Evolutionary conservation across 1,284 basidiomycete species (phyloP).

Genomic region (Kwoniella shivajii): DNA sequence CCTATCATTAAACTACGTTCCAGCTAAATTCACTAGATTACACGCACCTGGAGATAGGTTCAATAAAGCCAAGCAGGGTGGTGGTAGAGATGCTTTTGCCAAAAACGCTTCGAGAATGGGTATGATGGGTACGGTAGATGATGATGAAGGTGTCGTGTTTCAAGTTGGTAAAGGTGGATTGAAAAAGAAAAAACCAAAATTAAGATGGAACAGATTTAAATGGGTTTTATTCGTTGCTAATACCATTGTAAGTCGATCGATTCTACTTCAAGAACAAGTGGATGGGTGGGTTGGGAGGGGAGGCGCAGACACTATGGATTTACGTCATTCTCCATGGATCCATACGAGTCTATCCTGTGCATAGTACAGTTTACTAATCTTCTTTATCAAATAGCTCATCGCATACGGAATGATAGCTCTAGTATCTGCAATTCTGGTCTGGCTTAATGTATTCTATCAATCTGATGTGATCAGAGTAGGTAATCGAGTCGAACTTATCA

Average conservation of each 20-base stretch:
- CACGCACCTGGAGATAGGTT: slow-evolving; percentile 54
- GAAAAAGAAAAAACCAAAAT: slow-evolving; percentile 56
- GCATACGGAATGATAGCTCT: slow-evolving; percentile 62
- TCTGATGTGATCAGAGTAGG: slow-evolving; percentile 66
- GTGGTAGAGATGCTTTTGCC: slow-evolving; percentile 65
- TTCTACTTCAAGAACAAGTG: neutral
- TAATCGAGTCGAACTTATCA: slow-evolving; percentile 63
- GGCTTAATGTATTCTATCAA: slow-evolving; percentile 66
- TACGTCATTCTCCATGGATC: neutral
- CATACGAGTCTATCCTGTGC: neutral
- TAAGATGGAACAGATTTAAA: slow-evolving; percentile 71
- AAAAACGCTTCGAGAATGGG: slow-evolving; percentile 50
- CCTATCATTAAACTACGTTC: slow-evolving; percentile 66
- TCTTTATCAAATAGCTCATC: slow-evolving; percentile 55
- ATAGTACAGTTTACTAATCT: neutral
- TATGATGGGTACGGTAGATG: slow-evolving; percentile 62
- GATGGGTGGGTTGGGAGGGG: neutral
- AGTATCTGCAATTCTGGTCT: slow-evolving; percentile 63
- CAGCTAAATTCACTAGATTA: slow-evolving; percentile 63
- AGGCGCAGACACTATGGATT: neutral
- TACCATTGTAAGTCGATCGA: slow-evolving; percentile 56
- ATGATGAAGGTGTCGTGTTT: slow-evolving; percentile 62
- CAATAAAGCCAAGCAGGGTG: slow-evolving; percentile 57
- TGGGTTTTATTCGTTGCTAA: slow-evolving; percentile 66
- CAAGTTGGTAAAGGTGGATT: slow-evolving; percentile 51